Base-by-base conservation (phyloP, 163 green algal genomes). In the Chlamydomonas reinhardtii region DNA sequence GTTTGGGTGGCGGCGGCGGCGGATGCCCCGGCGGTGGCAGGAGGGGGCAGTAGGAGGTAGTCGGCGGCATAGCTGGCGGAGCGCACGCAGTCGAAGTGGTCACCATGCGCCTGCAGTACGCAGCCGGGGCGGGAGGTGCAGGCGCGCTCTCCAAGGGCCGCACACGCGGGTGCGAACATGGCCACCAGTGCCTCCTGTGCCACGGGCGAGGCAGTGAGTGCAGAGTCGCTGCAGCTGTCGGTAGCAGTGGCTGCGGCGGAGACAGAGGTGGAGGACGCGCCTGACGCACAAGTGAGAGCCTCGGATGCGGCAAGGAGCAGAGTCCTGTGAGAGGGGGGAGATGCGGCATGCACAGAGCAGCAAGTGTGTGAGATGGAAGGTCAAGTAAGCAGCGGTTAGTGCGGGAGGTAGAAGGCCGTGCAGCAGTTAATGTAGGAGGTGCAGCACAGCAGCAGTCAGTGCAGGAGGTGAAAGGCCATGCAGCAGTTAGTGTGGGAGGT, bases 61-160 rank as follows among this genome's bases (percentile, higher is more conserved):
- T 81, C 74, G 4, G 74, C 52, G 0, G 74, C 74, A 4, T 71
- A 81, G 19, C 29, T 6, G 0, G 31, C 2, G 17, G 52, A 52
- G 52, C 74, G 74, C 54, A 56, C 32, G n/a, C 74, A 81, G 74
- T 81, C 74, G 74, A 31, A 71, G 54, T 81, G 74, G 54, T 71
- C 74, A 56, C 24, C 74, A 52, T 81, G 74, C 6, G n/a, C 12
- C n/a, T 59, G 12, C n/a, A 81, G 31, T 24, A 35, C 16, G 32
- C 74, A 81, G 20, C 74, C 74, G 24, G 8, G 29, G 5, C 74
- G 74, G 16, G 24, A 20, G 54, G 52, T 12, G 54, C 74, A 81
- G n/a, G 69, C 15, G 29, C 19, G 19, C 15, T 34, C 29, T 11
- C 15, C 29, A 8, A 71, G 64, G 64, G 22, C 3, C 8, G 29